A percentile compares a stretch with the other conserved stretches of the same genome.
phyloP scores from a whole-genome alignment of 2,329 filamentous ascomycete genomes.

The Thelonectria discophora region DNA sequence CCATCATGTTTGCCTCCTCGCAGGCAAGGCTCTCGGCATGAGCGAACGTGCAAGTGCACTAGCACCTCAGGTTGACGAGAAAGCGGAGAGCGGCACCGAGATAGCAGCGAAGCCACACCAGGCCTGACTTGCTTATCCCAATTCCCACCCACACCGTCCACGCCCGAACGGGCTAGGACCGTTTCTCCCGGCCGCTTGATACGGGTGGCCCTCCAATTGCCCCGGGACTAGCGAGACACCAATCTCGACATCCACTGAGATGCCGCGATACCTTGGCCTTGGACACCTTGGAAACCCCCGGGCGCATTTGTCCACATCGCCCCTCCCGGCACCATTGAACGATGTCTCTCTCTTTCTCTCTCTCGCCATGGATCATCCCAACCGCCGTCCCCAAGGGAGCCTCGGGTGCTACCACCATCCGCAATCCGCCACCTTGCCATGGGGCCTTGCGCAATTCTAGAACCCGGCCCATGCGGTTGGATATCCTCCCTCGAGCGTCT shows the following conservation, averaged over 20 bases:
- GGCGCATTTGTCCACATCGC: neutral
- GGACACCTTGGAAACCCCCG: neutral
- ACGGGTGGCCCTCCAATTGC: constrained; percentile 7
- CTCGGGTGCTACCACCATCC: constrained; percentile 17
- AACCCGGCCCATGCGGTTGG: constrained; percentile 23
- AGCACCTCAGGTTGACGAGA: constrained; percentile 18
- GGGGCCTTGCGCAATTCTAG: constrained; percentile 21
- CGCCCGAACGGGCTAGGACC: neutral
- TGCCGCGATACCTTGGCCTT: neutral
- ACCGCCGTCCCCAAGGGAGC: constrained; percentile 7
- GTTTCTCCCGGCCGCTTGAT: constrained; percentile 19
- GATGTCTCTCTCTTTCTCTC: neutral
- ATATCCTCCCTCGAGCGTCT: neutral
- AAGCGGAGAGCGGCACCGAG: constrained; percentile 23
- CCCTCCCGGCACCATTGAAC: neutral
- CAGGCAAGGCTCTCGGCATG: constrained; percentile 9
- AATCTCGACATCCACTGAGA: constrained; percentile 10
- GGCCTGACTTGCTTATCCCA: constrained; percentile 17
- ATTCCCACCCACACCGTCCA: constrained; percentile 11
- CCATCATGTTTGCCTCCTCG: neutral
- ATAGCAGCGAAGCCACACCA: constrained; percentile 20
- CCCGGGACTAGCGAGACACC: constrained; percentile 4
- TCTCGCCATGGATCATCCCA: constrained; percentile 6
- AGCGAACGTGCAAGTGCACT: neutral
- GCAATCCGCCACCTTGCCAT: neutral